phyloP scores from a whole-genome alignment of 345 rosid genomes.

The Bruguiera parviflora region DNA sequence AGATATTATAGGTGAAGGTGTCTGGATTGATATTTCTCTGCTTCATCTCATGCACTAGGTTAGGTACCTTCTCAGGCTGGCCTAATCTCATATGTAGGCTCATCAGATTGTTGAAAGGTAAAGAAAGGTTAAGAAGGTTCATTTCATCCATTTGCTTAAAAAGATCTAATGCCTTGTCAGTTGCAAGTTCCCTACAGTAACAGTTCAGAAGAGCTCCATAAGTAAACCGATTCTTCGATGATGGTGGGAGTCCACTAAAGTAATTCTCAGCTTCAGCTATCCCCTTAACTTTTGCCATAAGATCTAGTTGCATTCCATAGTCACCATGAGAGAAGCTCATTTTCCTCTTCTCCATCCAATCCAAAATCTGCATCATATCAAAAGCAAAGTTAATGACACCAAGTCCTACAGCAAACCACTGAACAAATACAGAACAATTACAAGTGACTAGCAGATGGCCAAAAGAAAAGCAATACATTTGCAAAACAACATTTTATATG shows the following conservation, averaged over 20 bases:
- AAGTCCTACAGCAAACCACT: no score
- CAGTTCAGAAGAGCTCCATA: slow-evolving; percentile 63
- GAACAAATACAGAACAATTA: no score
- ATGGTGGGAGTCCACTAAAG: slow-evolving; percentile 37
- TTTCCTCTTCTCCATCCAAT: slow-evolving; percentile 78
- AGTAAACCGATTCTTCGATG: slow-evolving; percentile 31
- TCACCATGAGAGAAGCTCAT: slow-evolving; percentile 38
- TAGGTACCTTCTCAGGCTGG: slow-evolving; percentile 52
- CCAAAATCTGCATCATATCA: slow-evolving; percentile 45
- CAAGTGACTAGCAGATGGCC: no score
- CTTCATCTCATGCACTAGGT: slow-evolving; percentile 52
- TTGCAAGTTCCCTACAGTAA: slow-evolving; percentile 46
- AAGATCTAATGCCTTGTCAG: slow-evolving; percentile 51
- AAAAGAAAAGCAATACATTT: no score
- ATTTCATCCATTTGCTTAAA: slow-evolving; percentile 53
- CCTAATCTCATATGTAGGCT: slow-evolving; percentile 46
- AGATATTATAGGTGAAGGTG: slow-evolving; percentile 33
- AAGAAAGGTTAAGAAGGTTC: slow-evolving; percentile 30
- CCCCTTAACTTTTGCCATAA: slow-evolving; percentile 56
- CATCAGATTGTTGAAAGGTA: slow-evolving; percentile 61
- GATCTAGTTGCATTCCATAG: slow-evolving; percentile 54
- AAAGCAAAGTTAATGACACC: no score
- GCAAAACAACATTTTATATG: no score
- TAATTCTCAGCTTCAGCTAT: slow-evolving; percentile 56
- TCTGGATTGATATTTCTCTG: slow-evolving; percentile 32